A percentile compares a stretch with the other conserved stretches of the same genome.
These are phyloP conservation scores for Mortierella sp. DNA, from an alignment of 371 early-diverging fungal genomes.

Conservation along the genomic window DNA sequence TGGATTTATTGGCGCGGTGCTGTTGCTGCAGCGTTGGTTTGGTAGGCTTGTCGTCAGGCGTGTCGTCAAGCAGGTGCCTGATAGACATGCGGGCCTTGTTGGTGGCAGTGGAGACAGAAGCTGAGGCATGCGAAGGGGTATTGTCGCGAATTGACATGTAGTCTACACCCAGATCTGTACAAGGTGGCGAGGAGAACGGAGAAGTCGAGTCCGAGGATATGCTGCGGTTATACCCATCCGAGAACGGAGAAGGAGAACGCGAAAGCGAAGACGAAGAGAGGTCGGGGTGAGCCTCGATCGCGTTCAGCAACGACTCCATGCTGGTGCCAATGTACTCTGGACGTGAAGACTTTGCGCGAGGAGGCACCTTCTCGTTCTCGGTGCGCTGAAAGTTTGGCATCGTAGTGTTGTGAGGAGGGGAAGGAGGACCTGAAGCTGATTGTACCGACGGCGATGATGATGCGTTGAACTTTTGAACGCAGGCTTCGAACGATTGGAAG, in stretches of 20 bases:
- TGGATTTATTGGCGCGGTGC: conserved; percentile 17
- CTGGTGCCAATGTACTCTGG: conserved; percentile 46
- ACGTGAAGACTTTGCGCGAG: not conserved
- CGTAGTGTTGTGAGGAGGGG: not conserved
- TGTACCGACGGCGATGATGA: conserved; percentile 1
- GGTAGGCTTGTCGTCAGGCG: conserved; percentile 7
- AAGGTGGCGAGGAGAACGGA: conserved; percentile 11
- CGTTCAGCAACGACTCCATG: conserved; percentile 53
- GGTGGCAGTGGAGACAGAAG: conserved; percentile 12
- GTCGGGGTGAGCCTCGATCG: conserved; percentile 48
- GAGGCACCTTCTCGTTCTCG: not conserved
- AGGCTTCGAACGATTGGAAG: conserved; percentile 37
- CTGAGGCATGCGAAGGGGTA: conserved; percentile 1
- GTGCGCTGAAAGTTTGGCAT: not conserved
- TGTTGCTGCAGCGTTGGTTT: conserved; percentile 22
- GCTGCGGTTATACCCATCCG: conserved; percentile 18
- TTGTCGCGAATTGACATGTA: conserved; percentile 5
- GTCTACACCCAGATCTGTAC: conserved; percentile 11
- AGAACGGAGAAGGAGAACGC: conserved; percentile 36
- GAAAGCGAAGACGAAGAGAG: conserved; percentile 37
- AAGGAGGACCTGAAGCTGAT: not conserved
- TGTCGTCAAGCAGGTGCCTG: conserved; percentile 41
- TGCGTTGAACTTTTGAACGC: conserved; percentile 32
- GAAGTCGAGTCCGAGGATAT: conserved; percentile 27
- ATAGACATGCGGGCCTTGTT: conserved; percentile 52